A percentile compares a stretch with the other conserved stretches of the same genome.
Conservation (phyloP, 2,329 filamentous ascomycete species). For the Calonectria naviculata region DNA sequence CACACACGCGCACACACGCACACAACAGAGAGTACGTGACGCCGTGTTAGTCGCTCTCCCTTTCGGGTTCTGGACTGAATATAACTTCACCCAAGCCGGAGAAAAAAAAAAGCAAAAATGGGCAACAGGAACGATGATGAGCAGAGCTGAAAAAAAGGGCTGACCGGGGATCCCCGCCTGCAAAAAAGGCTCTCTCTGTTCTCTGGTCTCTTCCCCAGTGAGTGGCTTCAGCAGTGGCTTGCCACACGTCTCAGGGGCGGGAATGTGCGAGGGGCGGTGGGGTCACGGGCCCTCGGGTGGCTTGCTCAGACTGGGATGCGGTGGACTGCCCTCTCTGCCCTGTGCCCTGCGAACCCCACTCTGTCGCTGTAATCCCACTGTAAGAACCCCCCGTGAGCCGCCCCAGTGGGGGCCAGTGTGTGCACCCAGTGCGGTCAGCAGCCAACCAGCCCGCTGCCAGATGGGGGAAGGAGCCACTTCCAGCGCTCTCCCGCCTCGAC, state of each 20-base stretch:
- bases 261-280: slow-evolving; percentile 3
- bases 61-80: no score
- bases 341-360: not conserved
- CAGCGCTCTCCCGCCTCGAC: not conserved
- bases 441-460: slow-evolving; percentile 1
- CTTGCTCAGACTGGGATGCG: not conserved
- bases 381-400: not conserved
- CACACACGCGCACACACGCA: no score
- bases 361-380: not conserved
- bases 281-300: slow-evolving; percentile 16
- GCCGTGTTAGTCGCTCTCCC: no score
- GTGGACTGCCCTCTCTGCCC: not conserved
- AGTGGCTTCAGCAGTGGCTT: not conserved
- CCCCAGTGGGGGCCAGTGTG: not conserved
- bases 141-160: not conserved
- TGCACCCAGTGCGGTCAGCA: not conserved
- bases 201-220: not conserved
- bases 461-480: not conserved
- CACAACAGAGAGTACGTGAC: not conserved
- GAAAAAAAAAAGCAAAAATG: not conserved
- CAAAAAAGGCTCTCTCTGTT: not conserved
- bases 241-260: slow-evolving; percentile 2
- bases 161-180: not conserved
- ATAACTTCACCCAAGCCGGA: no score
- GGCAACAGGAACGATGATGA: not conserved